Evolutionary conservation across 495 filamentous ascomycete genomes (phyloP).

Genomic region (Annulohypoxylon nitens): DNA sequence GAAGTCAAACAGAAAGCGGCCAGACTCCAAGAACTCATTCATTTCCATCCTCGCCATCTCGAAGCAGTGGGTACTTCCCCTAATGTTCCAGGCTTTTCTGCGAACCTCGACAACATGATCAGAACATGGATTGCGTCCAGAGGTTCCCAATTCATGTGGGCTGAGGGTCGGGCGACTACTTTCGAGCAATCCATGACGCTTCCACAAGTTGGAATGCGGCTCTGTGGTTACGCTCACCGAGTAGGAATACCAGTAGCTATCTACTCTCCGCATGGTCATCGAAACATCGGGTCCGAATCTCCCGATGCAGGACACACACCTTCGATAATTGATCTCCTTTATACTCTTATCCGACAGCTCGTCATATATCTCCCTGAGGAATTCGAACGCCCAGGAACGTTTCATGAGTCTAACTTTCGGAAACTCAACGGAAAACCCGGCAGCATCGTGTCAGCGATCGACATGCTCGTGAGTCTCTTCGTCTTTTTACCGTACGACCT

Average conservation of each 20-base stretch:
- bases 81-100: background rate
- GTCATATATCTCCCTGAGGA: background rate
- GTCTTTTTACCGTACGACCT: too few relatives aligned
- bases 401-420: background rate
- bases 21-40: background rate
- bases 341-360: background rate
- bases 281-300: background rate
- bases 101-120: background rate
- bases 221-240: background rate
- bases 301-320: too few relatives aligned
- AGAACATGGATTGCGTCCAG: background rate
- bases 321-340: background rate
- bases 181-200: background rate
- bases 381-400: background rate
- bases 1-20: too few relatives aligned
- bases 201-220: background rate
- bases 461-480: too few relatives aligned
- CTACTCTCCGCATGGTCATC: background rate
- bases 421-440: background rate
- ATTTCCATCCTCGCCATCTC: background rate
- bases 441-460: too few relatives aligned
- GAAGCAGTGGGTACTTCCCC: background rate
- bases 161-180: background rate
- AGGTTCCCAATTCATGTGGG: background rate
- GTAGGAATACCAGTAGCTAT: background rate